Percentiles rank a stretch among this genome's conserved stretches.
These are phyloP conservation scores for Lepidium sativum DNA, from an alignment of 345 rosid genomes.

Conservation along the genomic window DNA sequence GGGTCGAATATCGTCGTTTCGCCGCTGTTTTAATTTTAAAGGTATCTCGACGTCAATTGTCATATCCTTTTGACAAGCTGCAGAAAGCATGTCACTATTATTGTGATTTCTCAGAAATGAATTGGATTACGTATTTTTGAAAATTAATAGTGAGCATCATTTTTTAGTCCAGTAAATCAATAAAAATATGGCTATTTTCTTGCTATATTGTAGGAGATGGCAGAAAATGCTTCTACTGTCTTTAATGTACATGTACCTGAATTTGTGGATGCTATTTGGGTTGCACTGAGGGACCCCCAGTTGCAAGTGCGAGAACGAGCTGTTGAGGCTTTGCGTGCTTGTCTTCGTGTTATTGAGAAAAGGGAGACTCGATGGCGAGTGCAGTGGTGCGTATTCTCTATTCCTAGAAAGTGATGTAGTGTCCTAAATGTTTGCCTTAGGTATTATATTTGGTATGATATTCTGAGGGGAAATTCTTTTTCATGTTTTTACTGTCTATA, in stretches of 20 bases:
- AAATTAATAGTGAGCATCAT: not conserved
- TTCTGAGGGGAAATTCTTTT: not conserved
- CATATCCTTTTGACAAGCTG: not conserved
- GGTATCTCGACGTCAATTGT: conserved; percentile 31
- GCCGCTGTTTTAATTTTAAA: conserved; percentile 90
- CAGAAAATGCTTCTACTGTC: conserved; percentile 98
- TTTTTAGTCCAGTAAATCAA: conserved; percentile 2
- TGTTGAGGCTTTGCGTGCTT: conserved; percentile 98
- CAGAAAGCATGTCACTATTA: not conserved
- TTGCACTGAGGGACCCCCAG: conserved; percentile 91
- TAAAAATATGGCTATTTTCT: not conserved
- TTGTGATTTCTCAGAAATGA: not conserved
- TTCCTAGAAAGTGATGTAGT: not conserved
- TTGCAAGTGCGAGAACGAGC: conserved; percentile 85
- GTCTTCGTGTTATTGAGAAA: conserved; percentile 97
- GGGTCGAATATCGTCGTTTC: conserved; percentile 82
- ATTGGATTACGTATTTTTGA: not conserved
- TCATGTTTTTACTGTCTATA: not conserved
- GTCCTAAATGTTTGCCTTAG: conserved; percentile 4
- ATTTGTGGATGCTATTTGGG: conserved; percentile 98
- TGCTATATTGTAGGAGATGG: conserved; percentile 69
- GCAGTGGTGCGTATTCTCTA: conserved; percentile 64
- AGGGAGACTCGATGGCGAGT: conserved; percentile 99
- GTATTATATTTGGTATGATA: not conserved
- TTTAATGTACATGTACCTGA: conserved; percentile 94